Base-by-base conservation (phyloP, 1,139 yeast genomes). In the Diutina siamensis region DNA sequence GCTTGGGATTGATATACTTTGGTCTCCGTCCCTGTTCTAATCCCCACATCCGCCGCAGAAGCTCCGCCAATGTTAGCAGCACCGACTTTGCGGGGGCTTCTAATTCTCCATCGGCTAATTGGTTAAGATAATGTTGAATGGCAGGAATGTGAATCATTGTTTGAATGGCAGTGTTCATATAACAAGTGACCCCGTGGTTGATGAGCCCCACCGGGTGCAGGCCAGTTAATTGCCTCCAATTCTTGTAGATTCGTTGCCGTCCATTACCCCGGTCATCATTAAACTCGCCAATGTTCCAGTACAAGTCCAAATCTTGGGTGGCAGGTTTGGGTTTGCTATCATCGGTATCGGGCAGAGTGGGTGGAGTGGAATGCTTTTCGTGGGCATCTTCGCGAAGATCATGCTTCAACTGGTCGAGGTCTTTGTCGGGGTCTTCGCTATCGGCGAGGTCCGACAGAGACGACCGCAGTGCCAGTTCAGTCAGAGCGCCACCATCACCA, bases 131-230 rank as follows among this genome's bases (percentile, higher is more conserved):
- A 57, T 86, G 92, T 53, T 84, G 88, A 48, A 92, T 63, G 1
- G 97, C 94, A 2, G 98, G 97, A 19, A 88, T 78, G 57, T 92
- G 98, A 38, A 89, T 62, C 67, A 92, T 66, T 1, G 94, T 80
- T 64, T 92, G 98, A 41, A 92, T 80, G 2, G 97, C 97, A 2
- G 96, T 82, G 61, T 92, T 92, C 78, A 92, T 88, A 62, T 89
- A 92, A 60, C 98, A 92, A 3, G 97, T 92, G 40, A 92, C 97
- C 27, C 97, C 97, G 52, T 83, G 89, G 60, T 92, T 92, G 48
- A 85, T 63, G 46, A 92, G 68, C 0, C 98, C 98, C 22, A 80
- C 68, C 1, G 97, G 94, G 47, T 61, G 62, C 31, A 57, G 56
- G 8, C 53, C 55, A 28, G 72, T 68, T 44, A 64, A 55, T 58